Evolutionary conservation across 176 grass and related monocot genomes (phyloP).

Genomic region (Otatea glauca): DNA sequence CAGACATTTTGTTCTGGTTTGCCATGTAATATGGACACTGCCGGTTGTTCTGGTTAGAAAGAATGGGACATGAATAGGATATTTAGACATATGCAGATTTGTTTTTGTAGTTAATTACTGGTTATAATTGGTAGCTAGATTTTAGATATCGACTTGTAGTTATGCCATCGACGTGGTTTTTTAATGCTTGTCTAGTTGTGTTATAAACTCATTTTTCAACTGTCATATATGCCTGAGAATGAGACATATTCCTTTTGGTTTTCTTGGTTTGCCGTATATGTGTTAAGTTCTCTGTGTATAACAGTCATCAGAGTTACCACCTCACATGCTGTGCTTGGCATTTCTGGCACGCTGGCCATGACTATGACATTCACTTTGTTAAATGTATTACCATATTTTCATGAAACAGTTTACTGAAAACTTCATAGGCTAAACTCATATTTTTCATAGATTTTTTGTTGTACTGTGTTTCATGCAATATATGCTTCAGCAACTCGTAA

Average conservation of each 20-base stretch:
- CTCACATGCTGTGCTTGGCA: constrained; percentile 12
- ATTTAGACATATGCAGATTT: constrained; percentile 10
- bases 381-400: constrained; percentile 4
- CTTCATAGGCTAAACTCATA: not conserved
- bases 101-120: not conserved
- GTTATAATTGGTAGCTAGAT: not conserved
- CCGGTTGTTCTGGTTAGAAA: constrained; percentile 16
- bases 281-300: not conserved
- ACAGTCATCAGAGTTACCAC: not conserved
- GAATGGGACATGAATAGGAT: constrained; percentile 3
- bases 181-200: not conserved
- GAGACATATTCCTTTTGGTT: not conserved
- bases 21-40: constrained; percentile 23
- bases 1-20: constrained; percentile 1
- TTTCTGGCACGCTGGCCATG: not conserved
- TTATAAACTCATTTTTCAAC: constrained; percentile 3
- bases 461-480: not conserved
- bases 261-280: constrained; percentile 5
- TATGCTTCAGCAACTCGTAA: constrained; percentile 33
- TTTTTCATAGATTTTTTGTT: not conserved
- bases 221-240: not conserved
- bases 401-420: not conserved
- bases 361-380: not conserved
- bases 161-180: not conserved
- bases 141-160: constrained; percentile 20